Conservation (phyloP, 768 basidiomycete genomes). For the Hirschioporus abietinus region DNA sequence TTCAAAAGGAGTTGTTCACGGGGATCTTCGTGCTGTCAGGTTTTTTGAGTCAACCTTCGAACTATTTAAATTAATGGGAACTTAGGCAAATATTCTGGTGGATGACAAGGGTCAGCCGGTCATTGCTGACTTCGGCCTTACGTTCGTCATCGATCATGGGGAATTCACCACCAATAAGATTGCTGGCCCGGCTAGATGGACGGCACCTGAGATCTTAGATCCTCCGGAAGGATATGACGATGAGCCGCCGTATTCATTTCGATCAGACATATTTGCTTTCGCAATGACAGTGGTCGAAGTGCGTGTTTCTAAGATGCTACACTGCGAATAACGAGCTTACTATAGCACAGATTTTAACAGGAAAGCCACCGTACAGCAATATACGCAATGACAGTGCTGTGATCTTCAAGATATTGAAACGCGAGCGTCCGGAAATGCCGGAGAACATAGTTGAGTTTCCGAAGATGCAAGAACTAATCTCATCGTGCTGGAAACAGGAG, state of each 20-base stretch:
- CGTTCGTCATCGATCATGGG: neutral
- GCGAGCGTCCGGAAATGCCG: conserved; percentile 17
- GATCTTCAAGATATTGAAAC: conserved; percentile 18
- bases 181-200: conserved; percentile 9
- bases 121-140: conserved; percentile 11
- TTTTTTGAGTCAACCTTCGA: neutral
- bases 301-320: neutral
- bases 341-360: conserved; percentile 18
- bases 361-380: conserved; percentile 15
- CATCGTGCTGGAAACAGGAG: conserved; percentile 15
- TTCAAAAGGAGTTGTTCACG: conserved; percentile 5
- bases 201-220: conserved; percentile 7
- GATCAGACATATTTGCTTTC: conserved; percentile 17
- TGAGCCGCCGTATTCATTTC: neutral
- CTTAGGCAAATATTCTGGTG: conserved; percentile 10
- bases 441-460: conserved; percentile 7
- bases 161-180: conserved; percentile 6
- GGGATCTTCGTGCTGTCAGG: conserved; percentile 5
- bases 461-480: conserved; percentile 11
- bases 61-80: neutral
- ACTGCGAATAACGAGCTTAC: conserved; percentile 7
- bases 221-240: neutral
- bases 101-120: conserved; percentile 7
- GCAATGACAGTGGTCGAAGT: conserved; percentile 14
- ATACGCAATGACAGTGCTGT: conserved; percentile 21